Percentiles rank a stretch among this genome's conserved stretches.
Evolutionary conservation across 2,329 filamentous ascomycete genomes (phyloP).

Genomic region (Arthrobotrys pseudoclavata): DNA sequence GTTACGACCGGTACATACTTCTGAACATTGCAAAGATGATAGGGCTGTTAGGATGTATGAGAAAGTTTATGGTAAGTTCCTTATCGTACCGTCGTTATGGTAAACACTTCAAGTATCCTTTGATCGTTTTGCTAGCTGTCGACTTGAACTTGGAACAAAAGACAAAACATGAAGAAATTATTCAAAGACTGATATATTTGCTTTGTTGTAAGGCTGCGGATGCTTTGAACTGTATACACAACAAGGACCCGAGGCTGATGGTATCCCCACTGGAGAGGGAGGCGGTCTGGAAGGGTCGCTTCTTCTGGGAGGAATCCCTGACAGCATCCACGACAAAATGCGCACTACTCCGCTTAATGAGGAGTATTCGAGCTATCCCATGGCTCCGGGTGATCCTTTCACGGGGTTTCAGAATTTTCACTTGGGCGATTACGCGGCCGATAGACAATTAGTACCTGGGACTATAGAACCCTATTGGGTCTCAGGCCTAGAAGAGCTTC

Average conservation of each 20-base stretch:
- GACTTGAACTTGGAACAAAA: not conserved
- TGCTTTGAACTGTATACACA: not conserved
- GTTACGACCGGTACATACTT: not conserved
- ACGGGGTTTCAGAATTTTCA: not conserved
- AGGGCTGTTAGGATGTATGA: not conserved
- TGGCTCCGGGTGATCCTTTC: too few relatives aligned
- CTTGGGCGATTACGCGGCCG: not conserved
- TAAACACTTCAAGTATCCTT: too few relatives aligned
- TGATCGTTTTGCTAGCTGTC: too few relatives aligned
- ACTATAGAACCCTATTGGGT: constrained; percentile 1
- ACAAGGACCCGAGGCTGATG: not conserved
- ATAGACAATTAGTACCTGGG: not conserved
- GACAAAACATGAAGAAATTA: not conserved
- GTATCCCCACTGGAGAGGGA: not conserved
- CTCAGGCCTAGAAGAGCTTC: not conserved
- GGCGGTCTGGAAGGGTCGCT: not conserved
- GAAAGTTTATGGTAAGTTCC: constrained; percentile 3
- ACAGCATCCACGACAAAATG: not conserved
- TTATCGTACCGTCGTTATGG: not conserved
- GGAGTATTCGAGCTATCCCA: too few relatives aligned
- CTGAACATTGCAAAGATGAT: not conserved
- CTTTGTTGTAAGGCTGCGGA: not conserved
- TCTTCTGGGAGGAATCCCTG: not conserved
- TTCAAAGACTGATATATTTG: not conserved
- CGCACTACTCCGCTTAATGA: not conserved